phyloP scores from a whole-genome alignment of 2,329 filamentous ascomycete species.

The Clonostachys byssicola region DNA sequence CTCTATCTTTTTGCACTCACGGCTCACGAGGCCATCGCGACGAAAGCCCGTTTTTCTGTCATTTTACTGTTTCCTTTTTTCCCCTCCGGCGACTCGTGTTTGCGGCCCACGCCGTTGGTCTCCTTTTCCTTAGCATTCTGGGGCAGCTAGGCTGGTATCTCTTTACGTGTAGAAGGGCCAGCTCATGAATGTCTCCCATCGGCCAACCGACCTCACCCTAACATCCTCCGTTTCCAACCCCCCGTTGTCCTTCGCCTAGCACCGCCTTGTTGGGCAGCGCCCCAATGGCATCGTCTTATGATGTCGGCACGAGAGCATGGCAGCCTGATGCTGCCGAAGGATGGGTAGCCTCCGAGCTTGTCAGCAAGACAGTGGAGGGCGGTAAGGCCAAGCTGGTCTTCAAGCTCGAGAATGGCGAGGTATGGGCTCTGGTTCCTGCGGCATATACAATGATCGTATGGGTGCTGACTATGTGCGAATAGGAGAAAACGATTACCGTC shows the following conservation, averaged over 20 bases:
- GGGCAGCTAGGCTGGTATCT: background rate
- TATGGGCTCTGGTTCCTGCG: slow-evolving; percentile 27
- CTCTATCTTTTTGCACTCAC: background rate
- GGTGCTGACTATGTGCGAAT: slow-evolving; percentile 5
- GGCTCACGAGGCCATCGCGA: background rate
- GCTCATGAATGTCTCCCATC: slow-evolving; percentile 21
- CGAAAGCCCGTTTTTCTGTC: background rate
- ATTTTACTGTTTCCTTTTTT: background rate
- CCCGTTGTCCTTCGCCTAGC: slow-evolving; percentile 1
- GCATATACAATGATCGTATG: background rate
- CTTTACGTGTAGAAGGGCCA: slow-evolving; percentile 3
- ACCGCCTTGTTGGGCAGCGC: slow-evolving; percentile 1
- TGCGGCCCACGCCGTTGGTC: background rate
- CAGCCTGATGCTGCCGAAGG: slow-evolving; percentile 94
- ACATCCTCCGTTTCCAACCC: slow-evolving; percentile 8
- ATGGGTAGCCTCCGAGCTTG: slow-evolving; percentile 95
- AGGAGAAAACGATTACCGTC: slow-evolving; percentile 79
- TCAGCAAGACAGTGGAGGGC: slow-evolving; percentile 78
- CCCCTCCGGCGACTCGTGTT: background rate
- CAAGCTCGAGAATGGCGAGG: slow-evolving; percentile 88
- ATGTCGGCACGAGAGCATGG: slow-evolving; percentile 96
- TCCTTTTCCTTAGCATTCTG: background rate
- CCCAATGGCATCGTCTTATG: slow-evolving; percentile 88
- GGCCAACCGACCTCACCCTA: slow-evolving; percentile 8
- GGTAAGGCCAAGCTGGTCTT: slow-evolving; percentile 87